Conservation (phyloP, 2,329 filamentous ascomycete genomes). For the Esteya vermicola region DNA sequence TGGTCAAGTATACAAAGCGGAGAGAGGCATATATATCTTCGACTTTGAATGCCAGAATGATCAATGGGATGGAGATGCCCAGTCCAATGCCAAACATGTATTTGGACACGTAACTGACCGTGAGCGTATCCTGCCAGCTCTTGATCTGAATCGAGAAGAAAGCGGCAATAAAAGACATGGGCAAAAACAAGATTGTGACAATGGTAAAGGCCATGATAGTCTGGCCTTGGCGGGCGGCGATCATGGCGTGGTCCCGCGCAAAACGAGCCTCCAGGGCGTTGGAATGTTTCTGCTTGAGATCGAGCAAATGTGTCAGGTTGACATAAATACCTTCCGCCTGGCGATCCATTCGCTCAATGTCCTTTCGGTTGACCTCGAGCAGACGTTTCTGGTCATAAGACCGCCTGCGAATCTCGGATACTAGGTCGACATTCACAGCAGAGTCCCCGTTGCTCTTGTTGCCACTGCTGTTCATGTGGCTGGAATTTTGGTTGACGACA, state of each 20-base stretch:
- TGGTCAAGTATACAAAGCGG: slow-evolving; percentile 1
- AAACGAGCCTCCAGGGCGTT: slow-evolving; percentile 53
- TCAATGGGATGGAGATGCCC: slow-evolving; percentile 22
- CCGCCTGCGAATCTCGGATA: slow-evolving; percentile 32
- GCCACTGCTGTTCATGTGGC: background rate
- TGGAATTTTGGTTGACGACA: too few relatives aligned
- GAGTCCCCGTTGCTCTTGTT: background rate
- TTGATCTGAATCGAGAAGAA: slow-evolving; percentile 28
- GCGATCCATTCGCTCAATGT: slow-evolving; percentile 49
- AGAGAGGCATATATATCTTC: slow-evolving; percentile 17
- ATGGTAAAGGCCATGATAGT: slow-evolving; percentile 30
- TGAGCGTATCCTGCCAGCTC: slow-evolving; percentile 26
- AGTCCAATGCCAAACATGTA: slow-evolving; percentile 24
- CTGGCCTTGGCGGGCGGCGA: slow-evolving; percentile 36
- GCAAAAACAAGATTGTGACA: slow-evolving; percentile 29
- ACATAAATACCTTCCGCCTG: slow-evolving; percentile 46
- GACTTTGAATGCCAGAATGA: slow-evolving; percentile 23
- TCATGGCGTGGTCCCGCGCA: slow-evolving; percentile 44
- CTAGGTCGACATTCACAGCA: slow-evolving; percentile 3
- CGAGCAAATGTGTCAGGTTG: slow-evolving; percentile 46
- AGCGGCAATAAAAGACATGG: slow-evolving; percentile 27
- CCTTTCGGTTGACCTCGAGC: slow-evolving; percentile 42
- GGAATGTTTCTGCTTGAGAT: slow-evolving; percentile 56
- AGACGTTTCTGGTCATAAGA: slow-evolving; percentile 42
- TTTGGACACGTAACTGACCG: slow-evolving; percentile 14